phyloP scores from a whole-genome alignment of 2,329 filamentous ascomycete species.

The Pseudonectria buxi region DNA sequence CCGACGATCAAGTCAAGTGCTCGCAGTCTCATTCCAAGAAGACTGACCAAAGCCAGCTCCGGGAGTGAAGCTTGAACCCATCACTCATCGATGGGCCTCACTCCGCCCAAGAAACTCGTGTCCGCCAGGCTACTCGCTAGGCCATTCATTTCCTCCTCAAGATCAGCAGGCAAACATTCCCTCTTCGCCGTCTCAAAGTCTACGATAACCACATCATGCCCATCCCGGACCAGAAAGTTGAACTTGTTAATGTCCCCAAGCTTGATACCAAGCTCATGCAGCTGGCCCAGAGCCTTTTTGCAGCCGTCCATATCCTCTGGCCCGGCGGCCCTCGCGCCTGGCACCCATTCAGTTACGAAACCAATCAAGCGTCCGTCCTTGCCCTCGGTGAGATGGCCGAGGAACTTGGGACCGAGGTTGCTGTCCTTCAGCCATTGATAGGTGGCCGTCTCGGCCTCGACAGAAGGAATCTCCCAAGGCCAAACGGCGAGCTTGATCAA shows the following conservation, averaged over 20 bases:
- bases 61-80: neutral
- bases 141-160: slow-evolving; percentile 18
- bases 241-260: slow-evolving; percentile 24
- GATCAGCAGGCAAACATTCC: slow-evolving; percentile 11
- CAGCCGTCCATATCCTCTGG: slow-evolving; percentile 17
- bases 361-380: slow-evolving; percentile 20
- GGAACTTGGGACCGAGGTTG: slow-evolving; percentile 20
- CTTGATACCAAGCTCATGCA: slow-evolving; percentile 23
- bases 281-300: slow-evolving; percentile 13
- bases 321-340: slow-evolving; percentile 15
- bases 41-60: no score
- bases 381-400: slow-evolving; percentile 24
- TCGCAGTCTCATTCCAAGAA: no score
- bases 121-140: slow-evolving; percentile 10
- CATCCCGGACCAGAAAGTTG: slow-evolving; percentile 23
- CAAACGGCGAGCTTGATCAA: slow-evolving; percentile 22
- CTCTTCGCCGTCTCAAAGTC: slow-evolving; percentile 21
- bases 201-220: slow-evolving; percentile 13
- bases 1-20: no score
- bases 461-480: slow-evolving; percentile 19
- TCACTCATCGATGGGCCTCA: neutral
- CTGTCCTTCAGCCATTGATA: slow-evolving; percentile 21
- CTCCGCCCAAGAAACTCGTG: slow-evolving; percentile 3
- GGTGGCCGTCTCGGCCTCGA: slow-evolving; percentile 20
- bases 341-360: slow-evolving; percentile 18